Conservation (phyloP, 2,329 filamentous ascomycete species). For the Fusarium napiforme region DNA sequence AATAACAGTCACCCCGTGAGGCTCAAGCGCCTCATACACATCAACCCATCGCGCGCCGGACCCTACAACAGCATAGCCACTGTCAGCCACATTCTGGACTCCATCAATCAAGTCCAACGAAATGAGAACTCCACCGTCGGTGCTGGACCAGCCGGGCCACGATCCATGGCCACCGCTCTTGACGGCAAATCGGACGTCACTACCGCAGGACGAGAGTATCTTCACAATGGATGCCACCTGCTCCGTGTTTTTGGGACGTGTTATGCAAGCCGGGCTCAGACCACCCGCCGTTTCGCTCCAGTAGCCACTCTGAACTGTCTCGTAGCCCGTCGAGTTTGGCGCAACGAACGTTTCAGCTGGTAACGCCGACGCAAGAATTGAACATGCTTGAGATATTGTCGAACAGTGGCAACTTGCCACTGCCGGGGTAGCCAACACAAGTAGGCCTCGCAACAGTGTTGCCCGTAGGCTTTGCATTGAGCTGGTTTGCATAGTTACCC, state of each 20-base stretch:
- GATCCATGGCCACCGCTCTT: neutral
- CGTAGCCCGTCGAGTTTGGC: neutral
- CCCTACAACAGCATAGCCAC: neutral
- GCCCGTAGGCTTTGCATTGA: neutral
- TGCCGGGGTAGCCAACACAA: neutral
- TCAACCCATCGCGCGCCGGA: neutral
- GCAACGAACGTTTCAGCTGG: neutral
- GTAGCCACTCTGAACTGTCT: accelerated
- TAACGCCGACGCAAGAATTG: accelerated
- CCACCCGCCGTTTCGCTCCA: neutral
- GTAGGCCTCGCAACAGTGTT: neutral
- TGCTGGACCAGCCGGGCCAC: neutral
- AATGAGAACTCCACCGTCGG: neutral
- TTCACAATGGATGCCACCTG: neutral
- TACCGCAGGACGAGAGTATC: neutral
- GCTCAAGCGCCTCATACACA: neutral
- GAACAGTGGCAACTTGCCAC: neutral
- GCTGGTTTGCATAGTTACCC: neutral
- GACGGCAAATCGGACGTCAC: neutral
- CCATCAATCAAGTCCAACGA: neutral
- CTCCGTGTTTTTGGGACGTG: accelerated
- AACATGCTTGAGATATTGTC: neutral
- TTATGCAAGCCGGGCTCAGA: neutral
- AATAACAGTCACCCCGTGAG: neutral
- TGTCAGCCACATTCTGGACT: neutral